Evolutionary conservation across 2,329 filamentous ascomycete genomes (phyloP).

Genomic region (Sordariomycetes sp.): DNA sequence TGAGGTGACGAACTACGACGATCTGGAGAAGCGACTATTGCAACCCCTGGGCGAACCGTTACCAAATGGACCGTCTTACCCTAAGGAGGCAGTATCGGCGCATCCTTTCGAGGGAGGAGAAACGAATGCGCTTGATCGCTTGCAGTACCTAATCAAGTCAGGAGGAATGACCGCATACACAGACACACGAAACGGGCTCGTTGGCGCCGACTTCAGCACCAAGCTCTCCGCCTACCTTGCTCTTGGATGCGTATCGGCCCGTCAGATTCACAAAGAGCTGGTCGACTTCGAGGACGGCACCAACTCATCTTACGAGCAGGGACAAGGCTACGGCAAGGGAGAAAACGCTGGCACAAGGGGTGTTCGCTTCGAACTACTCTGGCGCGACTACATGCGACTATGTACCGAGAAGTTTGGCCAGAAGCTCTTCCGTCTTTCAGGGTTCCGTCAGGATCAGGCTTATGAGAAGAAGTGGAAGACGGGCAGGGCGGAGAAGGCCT

Average conservation of each 20-base stretch:
- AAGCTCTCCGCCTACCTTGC: conserved; percentile 68
- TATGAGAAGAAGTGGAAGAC: conserved; percentile 40
- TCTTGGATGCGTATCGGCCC: conserved; percentile 62
- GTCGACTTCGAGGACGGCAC: conserved; percentile 59
- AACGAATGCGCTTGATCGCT: conserved; percentile 43
- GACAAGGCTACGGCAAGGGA: conserved; percentile 54
- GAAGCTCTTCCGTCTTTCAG: conserved; percentile 55
- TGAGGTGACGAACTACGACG: conserved; percentile 47
- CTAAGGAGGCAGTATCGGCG: conserved; percentile 42
- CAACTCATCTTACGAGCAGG: conserved; percentile 25
- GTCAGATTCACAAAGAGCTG: conserved; percentile 62
- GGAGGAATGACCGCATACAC: conserved; percentile 58
- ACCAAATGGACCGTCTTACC: conserved; percentile 39
- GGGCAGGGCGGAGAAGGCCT: conserved; percentile 18
- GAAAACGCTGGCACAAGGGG: conserved; percentile 63
- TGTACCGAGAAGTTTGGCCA: conserved; percentile 61
- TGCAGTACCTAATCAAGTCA: conserved; percentile 50
- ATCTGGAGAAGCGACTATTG: conserved; percentile 43
- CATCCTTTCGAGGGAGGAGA: conserved; percentile 66
- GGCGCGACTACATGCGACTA: conserved; percentile 75
- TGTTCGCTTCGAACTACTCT: conserved; percentile 65
- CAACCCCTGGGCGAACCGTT: conserved; percentile 47
- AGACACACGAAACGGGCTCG: conserved; percentile 59
- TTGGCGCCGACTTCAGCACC: conserved; percentile 64
- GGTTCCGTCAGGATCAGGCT: conserved; percentile 44